Evolutionary conservation across 2,329 filamentous ascomycete species (phyloP), one percentile per base, ranked within the genome.

Genomic region (Beauveria brongniartii): DNA sequence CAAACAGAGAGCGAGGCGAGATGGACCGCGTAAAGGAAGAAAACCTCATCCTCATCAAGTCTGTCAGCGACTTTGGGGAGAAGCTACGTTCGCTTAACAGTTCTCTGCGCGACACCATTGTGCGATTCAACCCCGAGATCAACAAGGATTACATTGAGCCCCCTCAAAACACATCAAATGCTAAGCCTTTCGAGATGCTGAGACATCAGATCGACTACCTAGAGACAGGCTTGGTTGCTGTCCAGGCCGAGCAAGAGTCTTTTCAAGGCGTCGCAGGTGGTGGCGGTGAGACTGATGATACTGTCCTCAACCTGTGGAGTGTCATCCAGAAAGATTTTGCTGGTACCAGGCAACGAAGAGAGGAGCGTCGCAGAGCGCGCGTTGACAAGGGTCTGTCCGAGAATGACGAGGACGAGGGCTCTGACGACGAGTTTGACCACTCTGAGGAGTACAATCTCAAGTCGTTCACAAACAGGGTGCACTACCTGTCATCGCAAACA

Each of bases 391-490:
- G 83, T 12, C 70, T 83, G 9, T 74, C 77, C 10, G 80, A 82
- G 7, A 85, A 88, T 43, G 81, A 84, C 16, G 84, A 87, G 28
- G 73, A 84, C 2, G 84, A 84, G 26, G 59, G 51, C 22, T 61
- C 59, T 1, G 84, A 86, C 62, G 86, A 89, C 63, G 79, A 80
- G 20, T 78, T 80, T 60, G 79, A 84, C 64, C 69, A 76, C 26
- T 79, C 79, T 61, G 85, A 89, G 66, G 67, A 80, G 1, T 95
- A 90, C 74, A 89, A 88, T 1, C 76, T 96, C 4, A 79, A 82
- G 24, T 90, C 87, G 22, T 95, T 97, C 71, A 88, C 86, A 18
- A 78, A 83, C 9, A 91, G 90, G 68, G 86, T 97, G 1, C 88
- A 92, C 68, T 89, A 86, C 75, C 77, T 97, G 5, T 91, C 92